phyloP scores from a whole-genome alignment of 768 basidiomycete genomes.

The Rhodotorula babjevae region DNA sequence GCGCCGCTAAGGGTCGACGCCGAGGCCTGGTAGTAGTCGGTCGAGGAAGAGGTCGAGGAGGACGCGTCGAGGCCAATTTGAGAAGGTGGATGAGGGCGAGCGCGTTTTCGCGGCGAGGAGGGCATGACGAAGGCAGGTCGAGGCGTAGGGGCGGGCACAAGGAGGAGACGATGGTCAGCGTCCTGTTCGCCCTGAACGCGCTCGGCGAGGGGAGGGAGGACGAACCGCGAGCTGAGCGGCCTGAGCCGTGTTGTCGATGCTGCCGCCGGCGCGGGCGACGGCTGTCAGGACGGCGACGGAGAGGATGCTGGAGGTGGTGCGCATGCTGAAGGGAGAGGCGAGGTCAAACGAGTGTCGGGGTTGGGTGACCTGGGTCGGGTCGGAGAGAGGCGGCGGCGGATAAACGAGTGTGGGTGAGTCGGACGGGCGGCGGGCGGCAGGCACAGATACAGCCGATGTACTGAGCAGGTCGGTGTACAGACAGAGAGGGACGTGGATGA shows the following conservation, averaged over 20 bases:
- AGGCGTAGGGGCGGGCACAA: not conserved
- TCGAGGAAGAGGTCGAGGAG: not conserved
- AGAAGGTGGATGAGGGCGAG: not conserved
- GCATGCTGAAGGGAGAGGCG: not conserved
- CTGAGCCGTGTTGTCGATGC: conserved; percentile 27
- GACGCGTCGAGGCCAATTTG: conserved; percentile 5
- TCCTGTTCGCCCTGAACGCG: not conserved
- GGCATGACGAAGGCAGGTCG: not conserved
- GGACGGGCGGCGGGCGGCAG: not conserved
- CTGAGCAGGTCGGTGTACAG: not conserved
- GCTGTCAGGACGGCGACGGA: conserved; percentile 7
- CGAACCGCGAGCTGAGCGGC: not conserved
- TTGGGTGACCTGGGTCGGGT: not conserved
- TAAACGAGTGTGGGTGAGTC: not conserved
- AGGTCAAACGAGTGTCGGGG: conserved; percentile 4
- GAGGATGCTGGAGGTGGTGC: not conserved
- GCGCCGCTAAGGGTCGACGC: conserved; percentile 25
- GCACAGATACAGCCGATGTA: not conserved
- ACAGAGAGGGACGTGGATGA: not conserved
- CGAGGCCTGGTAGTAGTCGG: not conserved
- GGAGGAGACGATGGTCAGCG: not conserved
- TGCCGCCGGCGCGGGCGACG: conserved; percentile 20
- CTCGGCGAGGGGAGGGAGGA: no score
- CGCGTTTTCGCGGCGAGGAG: no score
- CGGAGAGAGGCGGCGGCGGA: not conserved